Base-by-base conservation (phyloP, 768 basidiomycete genomes). In the Pleurotus giganteus region DNA sequence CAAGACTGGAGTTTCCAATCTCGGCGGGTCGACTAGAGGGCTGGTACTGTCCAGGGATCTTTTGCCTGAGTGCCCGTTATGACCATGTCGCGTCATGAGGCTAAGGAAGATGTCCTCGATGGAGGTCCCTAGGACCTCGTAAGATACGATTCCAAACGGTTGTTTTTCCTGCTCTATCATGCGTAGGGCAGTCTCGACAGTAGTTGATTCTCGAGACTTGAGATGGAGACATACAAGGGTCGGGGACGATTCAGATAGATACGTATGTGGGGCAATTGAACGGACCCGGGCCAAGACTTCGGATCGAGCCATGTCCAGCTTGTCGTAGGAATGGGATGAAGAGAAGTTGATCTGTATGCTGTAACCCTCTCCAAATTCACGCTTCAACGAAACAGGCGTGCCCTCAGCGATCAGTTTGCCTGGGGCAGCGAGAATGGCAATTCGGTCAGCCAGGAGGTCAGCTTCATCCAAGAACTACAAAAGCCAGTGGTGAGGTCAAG, bases 41-140 rank as follows among this genome's bases (percentile, higher is more conserved):
- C 43, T 54, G 13, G 47, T 53, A n/a, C 60, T 64, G 15, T 13
- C 15, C 12, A 24, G 15, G 34, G 56, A 21, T 61, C 54, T 37
- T 61, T 64, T 34, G 31, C 47, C 12, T 62, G 59, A 15, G 34
- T 21, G 21, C 61, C 47, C 54, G 52, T 55, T 41, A 26, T 32
- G 37, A 4, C 74, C 68, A 24, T 78, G 70, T 13, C 76, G 71
- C 44, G 68, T 67, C 87, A 91, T 89, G 15, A 93, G 68, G 36
- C 79, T 76, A 17, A 93, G 75, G 71, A 93, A 92, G 42, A 93
- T 87, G 54, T 91, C 88, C 66, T 93, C 90, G 36, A 93, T 85
- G 6, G 88, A 82, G 0, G 89, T 85, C 8, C 87, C 85, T 19
- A 87, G 68, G 21, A 90, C 75, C 53, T 90, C 85, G 61, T 86